Evolutionary conservation across 768 basidiomycete species (phyloP).

Genomic region (Infundibulicybe gibba): DNA sequence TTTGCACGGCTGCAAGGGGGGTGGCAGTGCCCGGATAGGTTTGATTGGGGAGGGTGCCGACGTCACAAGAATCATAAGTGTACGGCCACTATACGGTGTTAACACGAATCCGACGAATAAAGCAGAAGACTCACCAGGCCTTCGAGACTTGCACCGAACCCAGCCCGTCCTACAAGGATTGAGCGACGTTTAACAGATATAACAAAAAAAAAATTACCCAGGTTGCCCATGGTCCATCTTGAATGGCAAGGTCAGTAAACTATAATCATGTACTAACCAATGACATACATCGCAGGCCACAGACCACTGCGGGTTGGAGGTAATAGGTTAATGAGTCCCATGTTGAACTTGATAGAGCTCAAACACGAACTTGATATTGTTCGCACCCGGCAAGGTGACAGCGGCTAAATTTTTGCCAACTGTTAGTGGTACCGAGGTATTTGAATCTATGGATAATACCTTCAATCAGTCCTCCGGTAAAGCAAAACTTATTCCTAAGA

Average conservation of each 20-base stretch:
- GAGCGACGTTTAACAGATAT: slow-evolving; percentile 22
- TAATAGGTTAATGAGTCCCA: neutral
- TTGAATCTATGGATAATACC: slow-evolving; percentile 18
- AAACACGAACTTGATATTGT: slow-evolving; percentile 19
- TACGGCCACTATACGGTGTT: slow-evolving; percentile 52
- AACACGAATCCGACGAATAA: neutral
- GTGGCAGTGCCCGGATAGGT: slow-evolving; percentile 51
- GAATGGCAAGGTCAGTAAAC: too few species aligned
- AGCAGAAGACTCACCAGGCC: slow-evolving; percentile 46
- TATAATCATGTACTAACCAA: too few species aligned
- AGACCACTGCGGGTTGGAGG: slow-evolving; percentile 21
- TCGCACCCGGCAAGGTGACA: slow-evolving; percentile 28
- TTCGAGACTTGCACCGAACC: slow-evolving; percentile 67
- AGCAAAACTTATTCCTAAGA: slow-evolving; percentile 61
- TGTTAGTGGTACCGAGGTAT: neutral
- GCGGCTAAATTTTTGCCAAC: slow-evolving; percentile 15
- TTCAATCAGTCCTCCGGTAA: slow-evolving; percentile 73
- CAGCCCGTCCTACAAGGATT: slow-evolving; percentile 51
- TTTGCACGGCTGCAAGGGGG: slow-evolving; percentile 42
- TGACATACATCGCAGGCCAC: slow-evolving; percentile 36
- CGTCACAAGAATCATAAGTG: slow-evolving; percentile 71
- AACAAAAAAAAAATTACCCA: slow-evolving; percentile 28
- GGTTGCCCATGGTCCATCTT: slow-evolving; percentile 46
- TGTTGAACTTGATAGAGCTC: slow-evolving; percentile 7
- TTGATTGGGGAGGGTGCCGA: slow-evolving; percentile 80